Base-by-base conservation (phyloP, 208 protist species). In the Trypanosoma lewisi region DNA sequence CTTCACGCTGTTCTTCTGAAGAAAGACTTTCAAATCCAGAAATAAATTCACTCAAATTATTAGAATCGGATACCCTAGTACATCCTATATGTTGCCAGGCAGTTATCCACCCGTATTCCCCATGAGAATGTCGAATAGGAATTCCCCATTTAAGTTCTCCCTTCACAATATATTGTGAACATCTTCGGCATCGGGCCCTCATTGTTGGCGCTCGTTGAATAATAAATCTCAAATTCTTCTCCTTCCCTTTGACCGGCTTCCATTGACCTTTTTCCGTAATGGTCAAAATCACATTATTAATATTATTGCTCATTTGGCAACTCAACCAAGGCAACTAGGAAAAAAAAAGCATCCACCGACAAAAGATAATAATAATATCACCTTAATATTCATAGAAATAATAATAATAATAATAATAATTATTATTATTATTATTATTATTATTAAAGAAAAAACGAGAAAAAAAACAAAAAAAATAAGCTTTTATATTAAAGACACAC, bases 101-200 rank as follows among this genome's bases (percentile, higher is more conserved):
- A 31, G 87, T 91, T 67, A 95, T 97, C 75, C 85, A 90, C 12
- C 92, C 89, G 49, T 93, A 82, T 28, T 93, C 82, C 12, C 92
- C 89, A 27, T 74, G 66, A n/a, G 63, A 63, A 71, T 94, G 85
- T 30, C 78, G 80, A 66, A 95, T 93, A 3, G 92, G 92, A 12
- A 93, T 55, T 11, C 89, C 92, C 37, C 83, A 78, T 11, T 91
- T 85, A 19, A 97, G 53, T 56, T 90, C 83, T 9, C 76, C 84
- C 61, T 94, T 91, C 6, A 75, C 23, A 17, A 97, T 85, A 41
- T 82, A 67, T 33, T 97, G 83, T 5, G 89, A 92, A 57, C 92
- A 97, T 42, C 85, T 93, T 11, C 85, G 71, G 65, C 92, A 97
- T 3, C 83, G 78, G 23, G 92, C 89, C 17, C 89, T 78, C 21